Base-by-base conservation (phyloP, 345 rosid species). In the Psidium friedrichsthalianum region DNA sequence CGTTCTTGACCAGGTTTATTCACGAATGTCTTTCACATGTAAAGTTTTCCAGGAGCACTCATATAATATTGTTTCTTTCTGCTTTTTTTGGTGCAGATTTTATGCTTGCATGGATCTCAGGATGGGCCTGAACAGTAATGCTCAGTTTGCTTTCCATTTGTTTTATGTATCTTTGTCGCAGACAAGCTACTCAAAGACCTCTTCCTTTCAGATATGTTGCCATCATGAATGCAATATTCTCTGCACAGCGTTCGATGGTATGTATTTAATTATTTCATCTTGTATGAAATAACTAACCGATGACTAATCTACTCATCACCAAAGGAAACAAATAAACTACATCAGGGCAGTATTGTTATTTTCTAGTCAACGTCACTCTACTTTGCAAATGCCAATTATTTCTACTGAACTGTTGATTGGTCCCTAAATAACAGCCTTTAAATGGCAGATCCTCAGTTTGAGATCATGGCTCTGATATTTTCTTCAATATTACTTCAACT, bases 51-150 rank as follows among this genome's bases (percentile, higher is more conserved):
- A 3, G n/a, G 59, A 56, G 59, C 11, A 57, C 20, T 42, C 18
- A 32, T 51, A 7, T 74, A 20, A 74, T 22, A 55, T 27, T 52
- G 78, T 21, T n/a, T 56, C 44, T 44, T 85, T 83, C 89, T 89
- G 84, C 80, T 80, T 57, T 84, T 84, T 47, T 88, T 83, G 82
- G 57, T 58, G 86, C 98, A 97, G 98, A 95, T 96, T 89, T 87
- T 96, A 87, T 97, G 99, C 89, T 91, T 97, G 96, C 99, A 95
- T 92, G 99, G 98, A 87, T 95, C 99, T 22, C 95, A 94, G 7
- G 99, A 96, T 92, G 99, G 98, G 83, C 96, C 98, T 51, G 98
- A 96, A 89, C 99, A 97, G 99, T 96, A 93, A 74, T 88, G 84
- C 80, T 84, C 42, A 81, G 18, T 88, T 81, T 80, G 6, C 85